phyloP scores from a whole-genome alignment of 2,329 filamentous ascomycete genomes.

The Pestalotiopsis fici region DNA sequence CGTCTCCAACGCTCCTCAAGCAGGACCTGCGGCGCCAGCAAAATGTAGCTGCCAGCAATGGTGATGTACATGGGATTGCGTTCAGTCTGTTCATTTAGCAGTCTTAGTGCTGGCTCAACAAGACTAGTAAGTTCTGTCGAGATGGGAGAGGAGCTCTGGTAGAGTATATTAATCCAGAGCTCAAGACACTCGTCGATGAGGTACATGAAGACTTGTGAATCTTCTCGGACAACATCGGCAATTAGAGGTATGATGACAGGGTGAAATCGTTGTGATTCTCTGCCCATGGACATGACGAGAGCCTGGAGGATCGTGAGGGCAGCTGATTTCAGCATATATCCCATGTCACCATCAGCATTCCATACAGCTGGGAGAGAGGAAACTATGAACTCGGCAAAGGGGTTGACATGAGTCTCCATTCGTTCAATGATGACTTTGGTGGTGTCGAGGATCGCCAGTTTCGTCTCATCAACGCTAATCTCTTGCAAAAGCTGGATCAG shows the following conservation, averaged over 20 bases:
- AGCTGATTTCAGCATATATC: slow-evolving; percentile 91
- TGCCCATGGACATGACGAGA: slow-evolving; percentile 83
- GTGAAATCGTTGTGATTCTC: slow-evolving; percentile 77
- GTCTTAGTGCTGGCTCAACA: slow-evolving; percentile 62
- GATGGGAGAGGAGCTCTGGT: slow-evolving; percentile 63
- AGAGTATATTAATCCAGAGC: slow-evolving; percentile 78
- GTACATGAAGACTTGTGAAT: slow-evolving; percentile 75
- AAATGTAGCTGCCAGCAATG: slow-evolving; percentile 70
- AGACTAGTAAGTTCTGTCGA: slow-evolving; percentile 64
- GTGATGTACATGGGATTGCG: slow-evolving; percentile 62
- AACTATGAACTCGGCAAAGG: slow-evolving; percentile 80
- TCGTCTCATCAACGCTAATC: slow-evolving; percentile 82
- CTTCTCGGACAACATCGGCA: slow-evolving; percentile 73
- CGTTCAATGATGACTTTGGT: slow-evolving; percentile 79
- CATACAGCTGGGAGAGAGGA: slow-evolving; percentile 78
- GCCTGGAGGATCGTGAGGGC: slow-evolving; percentile 84
- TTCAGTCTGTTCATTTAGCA: slow-evolving; percentile 67
- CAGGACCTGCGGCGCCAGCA: slow-evolving; percentile 69
- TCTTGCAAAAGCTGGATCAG: slow-evolving; percentile 79
- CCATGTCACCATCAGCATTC: slow-evolving; percentile 77
- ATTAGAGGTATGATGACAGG: slow-evolving; percentile 80
- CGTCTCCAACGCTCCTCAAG: slow-evolving; percentile 57
- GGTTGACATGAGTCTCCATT: slow-evolving; percentile 71
- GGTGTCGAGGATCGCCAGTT: slow-evolving; percentile 86
- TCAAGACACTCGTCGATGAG: slow-evolving; percentile 91